These are phyloP conservation scores for Polychaeton citri DNA, from an alignment of 2,329 filamentous ascomycete species.

Conservation along the genomic window DNA sequence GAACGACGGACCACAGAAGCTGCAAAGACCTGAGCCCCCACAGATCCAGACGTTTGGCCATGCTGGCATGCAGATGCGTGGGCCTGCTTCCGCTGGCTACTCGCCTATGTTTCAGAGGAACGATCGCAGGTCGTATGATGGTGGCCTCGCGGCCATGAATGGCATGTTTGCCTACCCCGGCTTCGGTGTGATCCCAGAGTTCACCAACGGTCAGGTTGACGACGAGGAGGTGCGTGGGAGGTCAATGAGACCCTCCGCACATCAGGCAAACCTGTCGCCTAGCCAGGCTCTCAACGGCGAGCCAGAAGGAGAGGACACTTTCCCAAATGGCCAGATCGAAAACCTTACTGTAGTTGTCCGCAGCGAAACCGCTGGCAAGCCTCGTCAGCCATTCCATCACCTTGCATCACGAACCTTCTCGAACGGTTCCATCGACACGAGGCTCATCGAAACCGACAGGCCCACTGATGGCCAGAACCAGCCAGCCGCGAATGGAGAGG, in stretches of 20 bases:
- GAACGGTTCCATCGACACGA: conserved; percentile 43
- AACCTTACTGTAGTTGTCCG: conserved; percentile 40
- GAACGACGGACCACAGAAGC: conserved; percentile 51
- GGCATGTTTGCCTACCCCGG: conserved; percentile 11
- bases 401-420: conserved; percentile 38
- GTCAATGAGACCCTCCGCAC: conserved; percentile 7
- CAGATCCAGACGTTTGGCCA: conserved; percentile 23
- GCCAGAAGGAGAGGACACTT: conserved; percentile 27
- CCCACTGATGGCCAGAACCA: conserved; percentile 23
- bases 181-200: conserved; percentile 8
- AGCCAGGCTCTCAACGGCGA: conserved; percentile 3
- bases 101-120: conserved; percentile 6
- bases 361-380: conserved; percentile 9
- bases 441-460: conserved; percentile 36
- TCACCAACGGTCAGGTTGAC: conserved; percentile 9
- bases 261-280: conserved; percentile 3
- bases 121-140: conserved; percentile 15
- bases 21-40: conserved; percentile 27
- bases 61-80: conserved; percentile 15
- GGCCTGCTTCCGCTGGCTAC: conserved; percentile 9
- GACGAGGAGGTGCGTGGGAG: conserved; percentile 17
- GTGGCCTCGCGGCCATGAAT: conserved; percentile 12
- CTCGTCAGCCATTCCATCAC: conserved; percentile 23
- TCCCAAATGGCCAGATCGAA: conserved; percentile 40
- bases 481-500: conserved; percentile 23